phyloP scores from a whole-genome alignment of 169 alveolate genomes.

The Eimeria praecox region DNA sequence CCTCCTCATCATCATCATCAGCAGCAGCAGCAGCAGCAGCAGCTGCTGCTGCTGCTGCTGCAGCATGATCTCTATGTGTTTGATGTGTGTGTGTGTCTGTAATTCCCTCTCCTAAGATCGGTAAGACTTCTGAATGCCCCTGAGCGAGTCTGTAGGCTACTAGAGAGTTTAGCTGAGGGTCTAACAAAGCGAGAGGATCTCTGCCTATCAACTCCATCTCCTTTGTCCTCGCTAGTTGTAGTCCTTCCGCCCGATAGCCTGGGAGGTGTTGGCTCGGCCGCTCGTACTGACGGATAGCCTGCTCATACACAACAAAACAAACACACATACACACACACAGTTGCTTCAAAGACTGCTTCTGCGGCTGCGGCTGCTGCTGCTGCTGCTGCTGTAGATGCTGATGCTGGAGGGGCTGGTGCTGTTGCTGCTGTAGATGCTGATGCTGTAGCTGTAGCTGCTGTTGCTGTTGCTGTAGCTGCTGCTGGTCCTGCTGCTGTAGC shows the following conservation, averaged over 20 bases:
- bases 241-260: background rate
- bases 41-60: slow-evolving; percentile 19
- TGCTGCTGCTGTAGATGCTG: background rate
- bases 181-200: slow-evolving; percentile 48
- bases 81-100: too few species aligned
- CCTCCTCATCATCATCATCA: background rate
- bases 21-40: background rate
- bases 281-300: background rate
- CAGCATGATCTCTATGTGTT: too few species aligned
- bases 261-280: slow-evolving; percentile 57
- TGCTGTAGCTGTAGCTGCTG: too few species aligned
- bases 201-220: slow-evolving; percentile 31
- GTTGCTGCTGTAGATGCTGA: background rate
- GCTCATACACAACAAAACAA: background rate
- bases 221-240: slow-evolving; percentile 2
- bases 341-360: background rate
- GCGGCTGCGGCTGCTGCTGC: too few species aligned
- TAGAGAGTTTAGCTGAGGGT: slow-evolving; percentile 40
- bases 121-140: slow-evolving; percentile 43
- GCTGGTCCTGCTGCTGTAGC: too few species aligned
- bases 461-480: background rate
- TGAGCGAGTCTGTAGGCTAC: slow-evolving; percentile 8
- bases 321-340: background rate
- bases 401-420: too few species aligned
- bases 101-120: slow-evolving; percentile 21